phyloP scores from a whole-genome alignment of 2,329 filamentous ascomycete genomes.

The Aspergillus pseudoviridinutans region DNA sequence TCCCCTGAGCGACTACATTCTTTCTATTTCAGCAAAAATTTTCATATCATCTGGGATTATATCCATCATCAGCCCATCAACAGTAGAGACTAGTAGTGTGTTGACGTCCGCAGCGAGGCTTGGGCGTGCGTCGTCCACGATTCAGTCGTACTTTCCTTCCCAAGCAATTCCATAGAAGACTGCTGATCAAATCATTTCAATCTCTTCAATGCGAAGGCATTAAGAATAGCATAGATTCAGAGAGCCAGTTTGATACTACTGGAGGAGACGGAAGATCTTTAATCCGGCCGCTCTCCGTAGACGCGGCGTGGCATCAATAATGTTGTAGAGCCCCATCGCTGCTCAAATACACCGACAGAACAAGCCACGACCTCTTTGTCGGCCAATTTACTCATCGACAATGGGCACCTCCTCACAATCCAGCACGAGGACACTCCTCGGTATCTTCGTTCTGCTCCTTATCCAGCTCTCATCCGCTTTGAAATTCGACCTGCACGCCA shows the following conservation, averaged over 20 bases:
- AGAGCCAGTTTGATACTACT: background rate
- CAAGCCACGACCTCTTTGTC: slow-evolving; percentile 10
- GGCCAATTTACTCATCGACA: slow-evolving; percentile 15
- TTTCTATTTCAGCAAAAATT: background rate
- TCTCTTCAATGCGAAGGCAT: background rate
- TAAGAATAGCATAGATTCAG: no score
- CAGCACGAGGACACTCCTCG: slow-evolving; percentile 28
- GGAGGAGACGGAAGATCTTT: slow-evolving; percentile 28
- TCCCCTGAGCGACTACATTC: background rate
- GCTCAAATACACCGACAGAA: background rate
- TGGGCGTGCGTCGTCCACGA: background rate
- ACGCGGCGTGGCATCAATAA: slow-evolving; percentile 35
- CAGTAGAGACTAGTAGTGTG: background rate
- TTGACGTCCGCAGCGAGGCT: background rate
- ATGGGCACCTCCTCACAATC: slow-evolving; percentile 28
- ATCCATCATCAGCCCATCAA: background rate
- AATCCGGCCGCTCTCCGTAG: slow-evolving; percentile 24
- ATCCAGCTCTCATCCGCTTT: slow-evolving; percentile 57
- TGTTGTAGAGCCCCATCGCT: slow-evolving; percentile 16
- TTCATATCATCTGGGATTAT: background rate
- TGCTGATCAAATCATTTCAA: background rate
- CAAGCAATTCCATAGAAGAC: background rate
- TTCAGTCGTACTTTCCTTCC: background rate
- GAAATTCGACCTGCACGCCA: slow-evolving; percentile 86
- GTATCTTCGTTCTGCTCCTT: slow-evolving; percentile 32